Evolutionary conservation across 2,329 filamentous ascomycete species (phyloP), one percentile per base, ranked within the genome.

Genomic region (Penicillium corylophilum): DNA sequence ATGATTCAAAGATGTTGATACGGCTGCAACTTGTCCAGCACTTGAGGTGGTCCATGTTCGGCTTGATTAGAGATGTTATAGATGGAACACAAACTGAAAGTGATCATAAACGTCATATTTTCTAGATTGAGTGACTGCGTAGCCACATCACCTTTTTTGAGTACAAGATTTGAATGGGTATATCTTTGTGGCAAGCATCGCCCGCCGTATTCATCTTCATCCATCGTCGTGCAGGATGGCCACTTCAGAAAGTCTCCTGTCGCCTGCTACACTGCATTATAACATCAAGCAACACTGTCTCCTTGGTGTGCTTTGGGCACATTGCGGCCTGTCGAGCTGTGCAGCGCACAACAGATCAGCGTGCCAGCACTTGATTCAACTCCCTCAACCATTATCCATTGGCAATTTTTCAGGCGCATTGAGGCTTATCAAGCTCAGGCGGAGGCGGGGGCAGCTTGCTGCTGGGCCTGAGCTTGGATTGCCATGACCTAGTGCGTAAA

Each of bases 381-480:
- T 9, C 16, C 9, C 35, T 38, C 8, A 18, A 36, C 9, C 16
- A 38, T 38, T 10, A 13, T 10, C 18, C 35, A 38, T 13, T 18
- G 35, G 16, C 28, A 23, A 42, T 9, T 22, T 20, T 29, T 46
- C 13, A 13, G 18, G 10, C 7, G 9, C 10, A 20, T 38, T 10
- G 35, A 13, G 10, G 10, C 35, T 22, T 2, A 7, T 49, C 20
- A 26, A 43, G 20, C 20, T 69, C 59, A 73, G 38, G 68, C 66
- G 31, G 69, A 68, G 44, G 69, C 64, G 13, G 64, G 58, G 43
- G 65, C 68, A 31, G 61, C 60, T 50, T 70, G 65, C 50, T 69
- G 70, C 48, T 72, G 70, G 31, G 64, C 48, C 47, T 72, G 67
- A 38, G 61, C 68, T 57, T 75, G 73, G 52, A 72, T 63, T 61